phyloP scores from a whole-genome alignment of 176 grass and related monocot genomes.

The Raddia distichophylla region DNA sequence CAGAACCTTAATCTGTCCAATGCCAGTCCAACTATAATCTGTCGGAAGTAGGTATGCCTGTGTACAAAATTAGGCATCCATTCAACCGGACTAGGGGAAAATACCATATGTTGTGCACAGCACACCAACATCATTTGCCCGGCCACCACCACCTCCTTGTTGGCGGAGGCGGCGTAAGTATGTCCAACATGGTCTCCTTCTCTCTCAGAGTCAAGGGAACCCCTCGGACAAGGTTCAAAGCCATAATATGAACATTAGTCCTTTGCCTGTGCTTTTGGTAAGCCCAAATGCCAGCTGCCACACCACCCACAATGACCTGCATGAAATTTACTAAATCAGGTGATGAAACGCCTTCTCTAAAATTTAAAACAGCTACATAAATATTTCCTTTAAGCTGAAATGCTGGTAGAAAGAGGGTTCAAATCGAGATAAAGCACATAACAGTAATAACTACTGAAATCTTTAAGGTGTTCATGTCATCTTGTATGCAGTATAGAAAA shows the following conservation, averaged over 20 bases:
- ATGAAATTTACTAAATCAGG: not conserved
- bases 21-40: too few relatives aligned
- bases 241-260: conserved; percentile 93
- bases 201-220: conserved; percentile 84
- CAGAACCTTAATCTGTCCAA: too few relatives aligned
- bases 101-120: not conserved
- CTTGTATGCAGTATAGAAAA: not conserved
- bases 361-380: not conserved
- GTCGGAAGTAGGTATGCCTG: not conserved
- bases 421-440: not conserved
- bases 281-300: conserved; percentile 70
- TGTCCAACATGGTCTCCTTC: conserved; percentile 80
- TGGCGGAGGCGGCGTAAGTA: conserved; percentile 69
- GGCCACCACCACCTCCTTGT: conserved; percentile 53
- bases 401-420: not conserved
- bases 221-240: conserved; percentile 79
- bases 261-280: conserved; percentile 80
- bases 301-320: conserved; percentile 77
- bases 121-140: conserved; percentile 37
- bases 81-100: not conserved
- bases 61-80: not conserved
- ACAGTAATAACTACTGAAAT: not conserved
- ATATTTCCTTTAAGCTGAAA: not conserved
- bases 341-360: not conserved
- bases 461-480: not conserved